These are phyloP conservation scores for Huiozyma sinensis DNA, from an alignment of 805 yeast genomes.

Conservation along the genomic window DNA sequence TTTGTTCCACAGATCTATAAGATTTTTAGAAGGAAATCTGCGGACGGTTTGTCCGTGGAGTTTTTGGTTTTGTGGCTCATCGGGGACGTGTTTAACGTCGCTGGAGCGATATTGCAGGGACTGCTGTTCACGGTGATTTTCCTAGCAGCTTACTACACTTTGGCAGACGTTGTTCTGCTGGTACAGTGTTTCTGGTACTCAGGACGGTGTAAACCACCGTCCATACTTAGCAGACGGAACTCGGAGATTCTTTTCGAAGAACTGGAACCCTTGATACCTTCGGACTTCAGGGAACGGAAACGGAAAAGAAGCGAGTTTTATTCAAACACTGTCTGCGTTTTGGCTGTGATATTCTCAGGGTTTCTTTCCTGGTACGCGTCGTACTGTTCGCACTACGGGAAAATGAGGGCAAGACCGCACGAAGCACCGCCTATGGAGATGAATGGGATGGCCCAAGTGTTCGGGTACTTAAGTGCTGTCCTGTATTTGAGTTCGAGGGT, in stretches of 20 bases:
- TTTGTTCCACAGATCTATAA: slow-evolving; percentile 96
- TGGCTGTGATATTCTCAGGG: slow-evolving; percentile 64
- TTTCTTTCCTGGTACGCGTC: slow-evolving; percentile 79
- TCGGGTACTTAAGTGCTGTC: slow-evolving; percentile 71
- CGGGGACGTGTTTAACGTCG: slow-evolving; percentile 87
- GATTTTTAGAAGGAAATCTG: slow-evolving; percentile 70
- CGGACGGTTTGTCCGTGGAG: slow-evolving; percentile 80
- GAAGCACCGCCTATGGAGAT: slow-evolving; percentile 38
- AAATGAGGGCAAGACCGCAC: not conserved
- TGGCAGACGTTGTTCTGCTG: slow-evolving; percentile 77
- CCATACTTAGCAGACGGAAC: not conserved
- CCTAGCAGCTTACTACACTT: slow-evolving; percentile 82
- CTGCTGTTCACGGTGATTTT: slow-evolving; percentile 91
- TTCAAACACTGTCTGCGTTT: slow-evolving; percentile 40
- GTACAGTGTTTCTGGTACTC: slow-evolving; percentile 70
- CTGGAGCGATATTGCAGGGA: slow-evolving; percentile 84
- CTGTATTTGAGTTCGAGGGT: slow-evolving; percentile 79
- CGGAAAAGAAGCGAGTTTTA: slow-evolving; percentile 8
- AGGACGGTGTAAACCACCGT: too few species aligned
- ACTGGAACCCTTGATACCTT: slow-evolving; percentile 3
- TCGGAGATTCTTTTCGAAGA: slow-evolving; percentile 3
- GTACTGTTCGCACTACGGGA: slow-evolving; percentile 26
- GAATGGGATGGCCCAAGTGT: slow-evolving; percentile 72
- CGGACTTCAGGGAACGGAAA: slow-evolving; percentile 11
- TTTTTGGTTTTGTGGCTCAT: slow-evolving; percentile 86